A percentile compares a stretch with the other conserved stretches of the same genome.
Evolutionary conservation across 1,284 basidiomycete genomes (phyloP).

Genomic region (Leccinum griseonigrum): DNA sequence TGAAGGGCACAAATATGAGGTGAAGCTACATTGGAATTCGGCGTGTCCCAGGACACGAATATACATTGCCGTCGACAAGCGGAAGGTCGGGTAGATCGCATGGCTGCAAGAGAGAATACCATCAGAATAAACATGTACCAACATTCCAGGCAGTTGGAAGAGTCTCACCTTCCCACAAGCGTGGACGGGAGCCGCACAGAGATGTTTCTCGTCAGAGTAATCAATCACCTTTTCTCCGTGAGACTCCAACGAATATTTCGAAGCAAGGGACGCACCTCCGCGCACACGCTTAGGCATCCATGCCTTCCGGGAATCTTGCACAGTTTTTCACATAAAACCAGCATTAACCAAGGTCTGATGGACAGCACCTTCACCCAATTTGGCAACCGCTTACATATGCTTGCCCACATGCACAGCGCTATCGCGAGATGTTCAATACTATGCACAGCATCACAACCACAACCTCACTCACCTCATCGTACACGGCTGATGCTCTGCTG

Average conservation of each 20-base stretch:
- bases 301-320: constrained; percentile 43
- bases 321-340: constrained; percentile 50
- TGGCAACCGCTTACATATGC: constrained; percentile 43
- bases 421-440: neutral
- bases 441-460: neutral
- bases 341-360: constrained; percentile 27
- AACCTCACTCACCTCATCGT: constrained; percentile 41
- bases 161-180: constrained; percentile 50
- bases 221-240: constrained; percentile 36
- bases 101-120: constrained; percentile 32
- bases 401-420: constrained; percentile 57
- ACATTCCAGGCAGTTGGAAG: neutral
- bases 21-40: constrained; percentile 39
- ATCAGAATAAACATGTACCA: neutral
- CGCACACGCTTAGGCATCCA: constrained; percentile 49
- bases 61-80: constrained; percentile 32
- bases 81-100: constrained; percentile 42
- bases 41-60: constrained; percentile 45
- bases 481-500: constrained; percentile 34
- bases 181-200: constrained; percentile 52
- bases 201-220: constrained; percentile 46
- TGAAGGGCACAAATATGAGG: too few relatives aligned
- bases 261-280: constrained; percentile 37
- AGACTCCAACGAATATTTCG: neutral
- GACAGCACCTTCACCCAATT: neutral